Evolutionary conservation across 2,329 filamentous ascomycete species (phyloP), one percentile per base, ranked within the genome.

Genomic region (Shiraia sp.): DNA sequence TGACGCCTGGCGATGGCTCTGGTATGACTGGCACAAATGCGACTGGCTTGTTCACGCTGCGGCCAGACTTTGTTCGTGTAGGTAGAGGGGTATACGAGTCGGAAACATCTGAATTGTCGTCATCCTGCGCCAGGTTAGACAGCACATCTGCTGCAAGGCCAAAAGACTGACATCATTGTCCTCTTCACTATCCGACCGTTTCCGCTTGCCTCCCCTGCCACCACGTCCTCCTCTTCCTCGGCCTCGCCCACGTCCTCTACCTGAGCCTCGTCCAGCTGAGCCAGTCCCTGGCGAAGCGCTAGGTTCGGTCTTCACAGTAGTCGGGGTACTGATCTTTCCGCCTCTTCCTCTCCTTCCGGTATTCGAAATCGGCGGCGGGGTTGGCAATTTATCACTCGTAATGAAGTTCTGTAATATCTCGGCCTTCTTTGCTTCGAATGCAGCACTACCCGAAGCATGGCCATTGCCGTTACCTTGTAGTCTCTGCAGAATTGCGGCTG

Each of bases 1-100:
- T 80, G 68, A 70, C 61, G 27, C 68, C 65, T 10, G 66, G 65
- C 53, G 78, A 72, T 5, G 80, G 74, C 32, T 73, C 69, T 30
- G 72, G 69, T 22, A 75, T 71, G 6, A 79, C 70, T 35, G 85
- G 81, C 51, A 85, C 77, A 70, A 83, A 83, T 48, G 79, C 73
- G 44, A 82, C 71, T 32, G 86, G 81, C 69, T 85, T 86, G 47
- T 80, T 82, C 25, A 90, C 79, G 44, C 85, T 82, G 47, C 88
- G 80, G 26, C 88, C 88, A 14, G 86, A 91, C 61, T 89, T 88
- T 8, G 87, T 90, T 61, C 80, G 83, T 22, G 82, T 87, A 3
- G 80, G 78, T 13, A 80, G 72, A 14, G 77, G 76, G 7, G 79
- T 79, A 49, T 79, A 75, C 33, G 75, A 71, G 35, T 61, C 58